Conservation (phyloP, 139 green algal genomes). For the Chlorella sp. region DNA sequence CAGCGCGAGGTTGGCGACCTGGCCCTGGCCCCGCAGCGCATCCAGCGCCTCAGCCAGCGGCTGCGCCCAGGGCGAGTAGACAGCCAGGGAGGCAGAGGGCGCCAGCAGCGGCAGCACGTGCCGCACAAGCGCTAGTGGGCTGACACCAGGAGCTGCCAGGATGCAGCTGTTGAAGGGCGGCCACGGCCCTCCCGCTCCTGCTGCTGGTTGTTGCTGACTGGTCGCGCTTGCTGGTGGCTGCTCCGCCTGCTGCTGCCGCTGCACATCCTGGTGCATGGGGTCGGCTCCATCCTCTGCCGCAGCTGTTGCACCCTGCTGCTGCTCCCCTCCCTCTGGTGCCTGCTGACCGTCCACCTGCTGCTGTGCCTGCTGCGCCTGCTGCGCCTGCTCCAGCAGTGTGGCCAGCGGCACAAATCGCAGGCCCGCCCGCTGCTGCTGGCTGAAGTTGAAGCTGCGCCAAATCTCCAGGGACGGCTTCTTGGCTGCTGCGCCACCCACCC, state of each 20-base stretch:
- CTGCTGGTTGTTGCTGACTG: background rate
- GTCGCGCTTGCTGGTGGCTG: too few relatives aligned
- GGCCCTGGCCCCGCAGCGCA: slow-evolving; percentile 22
- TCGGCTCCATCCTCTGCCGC: background rate
- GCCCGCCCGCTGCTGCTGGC: slow-evolving; percentile 7
- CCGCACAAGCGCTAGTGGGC: slow-evolving; percentile 56
- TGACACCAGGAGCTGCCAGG: slow-evolving; percentile 58
- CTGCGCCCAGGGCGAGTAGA: slow-evolving; percentile 67
- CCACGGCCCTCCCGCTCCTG: background rate
- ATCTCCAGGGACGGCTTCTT: slow-evolving; percentile 33
- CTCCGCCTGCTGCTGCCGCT: background rate
- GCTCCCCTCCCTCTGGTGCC: too few relatives aligned
- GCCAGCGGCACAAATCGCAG: slow-evolving; percentile 50
- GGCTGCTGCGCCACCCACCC: slow-evolving; percentile 35
- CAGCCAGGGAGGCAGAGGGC: slow-evolving; percentile 74
- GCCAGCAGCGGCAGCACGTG: slow-evolving; percentile 74
- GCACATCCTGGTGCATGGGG: background rate
- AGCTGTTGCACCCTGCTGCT: background rate
- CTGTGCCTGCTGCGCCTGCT: background rate
- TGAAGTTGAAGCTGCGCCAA: slow-evolving; percentile 62
- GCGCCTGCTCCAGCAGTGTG: slow-evolving; percentile 32
- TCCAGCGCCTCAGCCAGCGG: slow-evolving; percentile 73
- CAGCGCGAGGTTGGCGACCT: slow-evolving; percentile 45
- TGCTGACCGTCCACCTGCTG: background rate
- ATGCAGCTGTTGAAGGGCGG: slow-evolving; percentile 72